Evolutionary conservation across 768 basidiomycete species (phyloP).

Genomic region (Tylopilus felleus): DNA sequence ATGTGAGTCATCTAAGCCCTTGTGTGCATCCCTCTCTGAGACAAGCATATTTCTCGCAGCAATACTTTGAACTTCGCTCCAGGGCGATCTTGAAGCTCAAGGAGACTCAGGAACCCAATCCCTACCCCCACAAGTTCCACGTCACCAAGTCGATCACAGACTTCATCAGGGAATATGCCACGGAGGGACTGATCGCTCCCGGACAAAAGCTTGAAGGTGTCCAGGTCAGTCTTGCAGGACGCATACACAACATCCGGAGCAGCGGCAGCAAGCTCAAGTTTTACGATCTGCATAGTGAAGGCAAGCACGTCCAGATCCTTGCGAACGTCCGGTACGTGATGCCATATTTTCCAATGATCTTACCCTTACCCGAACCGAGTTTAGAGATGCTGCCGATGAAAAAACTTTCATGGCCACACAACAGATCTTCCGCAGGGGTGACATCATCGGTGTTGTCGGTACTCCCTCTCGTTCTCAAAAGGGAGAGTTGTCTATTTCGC

Average conservation of each 20-base stretch:
- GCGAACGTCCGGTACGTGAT: constrained; percentile 74
- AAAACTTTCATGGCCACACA: constrained; percentile 68
- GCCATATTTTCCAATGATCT: background rate
- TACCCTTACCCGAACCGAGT: constrained; percentile 16
- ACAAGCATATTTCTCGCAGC: constrained; percentile 43
- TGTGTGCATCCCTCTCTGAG: background rate
- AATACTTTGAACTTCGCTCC: constrained; percentile 95
- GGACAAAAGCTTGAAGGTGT: constrained; percentile 62
- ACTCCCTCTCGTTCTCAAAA: constrained; percentile 89
- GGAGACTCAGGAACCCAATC: constrained; percentile 81
- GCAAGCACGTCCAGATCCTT: constrained; percentile 92
- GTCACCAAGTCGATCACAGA: constrained; percentile 71
- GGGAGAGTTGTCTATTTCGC: constrained; percentile 90
- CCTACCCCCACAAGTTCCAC: constrained; percentile 99
- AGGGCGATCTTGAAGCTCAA: constrained; percentile 84
- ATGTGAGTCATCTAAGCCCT: constrained; percentile 51
- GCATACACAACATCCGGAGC: constrained; percentile 86
- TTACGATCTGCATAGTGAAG: constrained; percentile 93
- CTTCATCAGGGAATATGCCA: constrained; percentile 73
- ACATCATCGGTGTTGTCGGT: constrained; percentile 92
- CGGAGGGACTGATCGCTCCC: constrained; percentile 63
- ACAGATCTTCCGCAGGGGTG: constrained; percentile 89
- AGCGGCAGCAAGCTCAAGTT: constrained; percentile 84
- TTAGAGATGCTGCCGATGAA: constrained; percentile 61
- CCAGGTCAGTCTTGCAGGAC: constrained; percentile 74